These are phyloP conservation scores for Glycine soja DNA, from an alignment of 306 rosid genomes.

Conservation along the genomic window DNA sequence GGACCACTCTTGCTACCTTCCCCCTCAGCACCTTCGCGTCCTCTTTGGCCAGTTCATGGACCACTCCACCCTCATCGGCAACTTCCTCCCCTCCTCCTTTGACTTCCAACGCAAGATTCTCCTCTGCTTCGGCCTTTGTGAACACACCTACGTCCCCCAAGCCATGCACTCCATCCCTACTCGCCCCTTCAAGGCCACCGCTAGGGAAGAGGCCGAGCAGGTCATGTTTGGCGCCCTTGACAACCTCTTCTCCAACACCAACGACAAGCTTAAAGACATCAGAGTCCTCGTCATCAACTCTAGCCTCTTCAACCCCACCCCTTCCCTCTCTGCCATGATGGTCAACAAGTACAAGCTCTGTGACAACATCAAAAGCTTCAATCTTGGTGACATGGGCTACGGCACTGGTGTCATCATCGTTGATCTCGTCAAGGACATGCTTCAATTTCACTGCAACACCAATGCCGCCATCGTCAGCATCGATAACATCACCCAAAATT, in stretches of 20 bases:
- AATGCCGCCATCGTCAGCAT: no score
- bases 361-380: conserved; percentile 55
- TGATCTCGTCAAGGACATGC: no score
- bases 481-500: no score
- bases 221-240: conserved; percentile 69
- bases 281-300: conserved; percentile 75
- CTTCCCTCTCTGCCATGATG: conserved; percentile 78
- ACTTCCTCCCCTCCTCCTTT: conserved; percentile 59
- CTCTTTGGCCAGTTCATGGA: no score
- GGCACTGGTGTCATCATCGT: no score
- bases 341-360: conserved; percentile 72
- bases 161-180: conserved; percentile 63
- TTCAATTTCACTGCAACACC: no score
- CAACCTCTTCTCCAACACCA: conserved; percentile 49
- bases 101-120: conserved; percentile 65
- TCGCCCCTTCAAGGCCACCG: conserved; percentile 54
- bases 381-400: no score
- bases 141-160: conserved; percentile 62
- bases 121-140: conserved; percentile 63
- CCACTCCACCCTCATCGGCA: conserved; percentile 60
- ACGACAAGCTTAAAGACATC: conserved; percentile 53
- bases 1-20: no score
- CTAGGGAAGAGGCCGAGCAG: conserved; percentile 65
- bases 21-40: no score
- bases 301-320: conserved; percentile 74